These are phyloP conservation scores for Clavispora carvajalis DNA, from an alignment of 805 yeast genomes.

Conservation along the genomic window DNA sequence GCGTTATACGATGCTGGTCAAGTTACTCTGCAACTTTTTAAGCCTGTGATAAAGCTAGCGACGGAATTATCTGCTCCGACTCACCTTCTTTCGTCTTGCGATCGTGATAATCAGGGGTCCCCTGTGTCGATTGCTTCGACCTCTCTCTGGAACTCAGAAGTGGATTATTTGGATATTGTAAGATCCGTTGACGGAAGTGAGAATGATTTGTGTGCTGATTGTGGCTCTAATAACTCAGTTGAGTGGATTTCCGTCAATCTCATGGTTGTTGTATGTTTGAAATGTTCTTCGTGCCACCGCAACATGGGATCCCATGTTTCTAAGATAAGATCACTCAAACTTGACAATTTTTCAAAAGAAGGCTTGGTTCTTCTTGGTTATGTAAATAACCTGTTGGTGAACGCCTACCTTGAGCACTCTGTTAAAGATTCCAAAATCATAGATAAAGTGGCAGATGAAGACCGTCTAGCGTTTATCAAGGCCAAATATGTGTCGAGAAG, in stretches of 20 bases:
- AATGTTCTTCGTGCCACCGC: conserved; percentile 86
- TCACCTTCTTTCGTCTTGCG: conserved; percentile 1
- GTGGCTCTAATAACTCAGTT: conserved; percentile 57
- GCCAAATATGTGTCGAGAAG: conserved; percentile 57
- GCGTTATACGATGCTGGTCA: conserved; percentile 57
- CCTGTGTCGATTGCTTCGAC: conserved; percentile 31
- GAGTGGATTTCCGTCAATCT: conserved; percentile 86
- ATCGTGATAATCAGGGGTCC: conserved; percentile 18
- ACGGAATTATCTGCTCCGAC: neutral
- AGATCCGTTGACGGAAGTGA: conserved; percentile 40
- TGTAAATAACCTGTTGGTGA: conserved; percentile 51
- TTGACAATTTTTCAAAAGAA: conserved; percentile 67
- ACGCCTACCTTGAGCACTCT: conserved; percentile 55
- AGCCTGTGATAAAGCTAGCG: conserved; percentile 4
- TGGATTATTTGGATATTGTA: conserved; percentile 33
- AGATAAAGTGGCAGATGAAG: conserved; percentile 34
- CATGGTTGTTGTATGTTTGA: conserved; percentile 68
- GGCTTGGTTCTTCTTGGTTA: conserved; percentile 46
- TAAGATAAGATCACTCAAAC: conserved; percentile 69
- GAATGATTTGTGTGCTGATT: conserved; percentile 72
- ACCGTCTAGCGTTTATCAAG: conserved; percentile 54
- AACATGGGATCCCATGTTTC: conserved; percentile 79
- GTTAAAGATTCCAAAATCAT: conserved; percentile 18
- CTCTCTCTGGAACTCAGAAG: conserved; percentile 15
- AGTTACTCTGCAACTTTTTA: conserved; percentile 20